Percentiles rank a stretch among this genome's conserved stretches.
Conservation (phyloP, 192 early-diverging fungal genomes). For the Rhizoclosmatium globosum region DNA sequence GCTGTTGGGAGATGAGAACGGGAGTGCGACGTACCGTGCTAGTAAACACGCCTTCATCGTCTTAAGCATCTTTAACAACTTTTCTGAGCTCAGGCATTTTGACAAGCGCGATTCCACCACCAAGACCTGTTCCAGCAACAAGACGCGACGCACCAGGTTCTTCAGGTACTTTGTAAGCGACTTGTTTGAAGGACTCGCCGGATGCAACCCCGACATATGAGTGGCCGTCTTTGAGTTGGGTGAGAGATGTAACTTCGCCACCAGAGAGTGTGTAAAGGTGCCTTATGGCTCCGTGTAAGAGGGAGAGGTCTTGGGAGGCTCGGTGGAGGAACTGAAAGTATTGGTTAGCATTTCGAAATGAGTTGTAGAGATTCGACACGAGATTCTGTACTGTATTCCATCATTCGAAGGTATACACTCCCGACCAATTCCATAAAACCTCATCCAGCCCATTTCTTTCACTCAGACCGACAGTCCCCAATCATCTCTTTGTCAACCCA, state of each 20-base stretch:
- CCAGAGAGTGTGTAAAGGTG: constrained; percentile 56
- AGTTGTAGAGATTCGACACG: too few relatives aligned
- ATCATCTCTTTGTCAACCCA: too few relatives aligned
- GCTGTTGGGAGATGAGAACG: background rate
- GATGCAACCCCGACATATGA: constrained; percentile 53
- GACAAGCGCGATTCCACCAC: constrained; percentile 5
- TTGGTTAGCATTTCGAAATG: too few relatives aligned
- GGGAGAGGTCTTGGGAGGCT: constrained; percentile 48
- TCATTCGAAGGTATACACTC: too few relatives aligned
- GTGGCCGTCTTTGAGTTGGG: constrained; percentile 48
- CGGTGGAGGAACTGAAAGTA: constrained; percentile 55
- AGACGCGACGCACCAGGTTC: constrained; percentile 24
- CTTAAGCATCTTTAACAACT: constrained; percentile 24
- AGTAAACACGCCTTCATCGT: constrained; percentile 50
- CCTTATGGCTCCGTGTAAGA: constrained; percentile 55
- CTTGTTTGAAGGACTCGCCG: constrained; percentile 53
- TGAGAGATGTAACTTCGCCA: constrained; percentile 36
- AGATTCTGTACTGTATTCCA: too few relatives aligned
- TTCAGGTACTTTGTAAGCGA: constrained; percentile 44
- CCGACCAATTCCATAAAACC: too few relatives aligned
- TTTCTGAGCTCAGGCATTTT: constrained; percentile 27
- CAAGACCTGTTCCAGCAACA: constrained; percentile 8
- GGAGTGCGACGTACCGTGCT: constrained; percentile 38
- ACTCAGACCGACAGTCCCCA: too few relatives aligned
- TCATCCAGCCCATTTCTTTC: too few relatives aligned